phyloP scores from a whole-genome alignment of 2,329 filamentous ascomycete genomes.

The Diplodia intermedia region DNA sequence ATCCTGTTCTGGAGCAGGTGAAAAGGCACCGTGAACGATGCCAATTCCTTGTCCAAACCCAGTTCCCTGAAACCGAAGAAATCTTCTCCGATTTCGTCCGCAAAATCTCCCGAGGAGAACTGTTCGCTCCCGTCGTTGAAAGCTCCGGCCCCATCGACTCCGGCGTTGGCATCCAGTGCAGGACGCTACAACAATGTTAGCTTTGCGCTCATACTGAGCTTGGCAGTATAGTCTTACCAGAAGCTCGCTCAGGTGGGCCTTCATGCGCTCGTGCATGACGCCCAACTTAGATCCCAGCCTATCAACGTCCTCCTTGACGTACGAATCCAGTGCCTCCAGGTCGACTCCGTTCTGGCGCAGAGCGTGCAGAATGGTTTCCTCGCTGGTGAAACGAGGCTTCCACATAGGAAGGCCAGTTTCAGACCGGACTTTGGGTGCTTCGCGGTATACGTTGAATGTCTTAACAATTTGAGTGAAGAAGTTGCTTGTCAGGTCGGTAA shows the following conservation, averaged over 20 bases:
- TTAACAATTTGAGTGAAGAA: conserved; percentile 86
- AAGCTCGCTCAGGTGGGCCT: conserved; percentile 88
- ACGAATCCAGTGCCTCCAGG: conserved; percentile 79
- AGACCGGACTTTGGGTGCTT: conserved; percentile 76
- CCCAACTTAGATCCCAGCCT: conserved; percentile 78
- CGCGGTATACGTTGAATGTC: conserved; percentile 81
- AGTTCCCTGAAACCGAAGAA: conserved; percentile 99
- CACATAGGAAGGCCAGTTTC: conserved; percentile 53
- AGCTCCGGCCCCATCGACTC: conserved; percentile 82
- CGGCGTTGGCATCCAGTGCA: conserved; percentile 76
- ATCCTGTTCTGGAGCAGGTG: conserved; percentile 93
- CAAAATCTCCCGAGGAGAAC: conserved; percentile 95
- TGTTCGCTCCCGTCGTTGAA: conserved; percentile 98
- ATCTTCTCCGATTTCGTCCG: conserved; percentile 96
- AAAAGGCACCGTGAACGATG: conserved; percentile 87
- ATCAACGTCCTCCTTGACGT: conserved; percentile 94
- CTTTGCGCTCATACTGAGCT: neutral
- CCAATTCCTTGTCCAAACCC: conserved; percentile 86
- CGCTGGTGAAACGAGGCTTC: conserved; percentile 75
- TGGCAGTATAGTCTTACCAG: conserved; percentile 56
- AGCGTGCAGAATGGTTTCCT: conserved; percentile 87
- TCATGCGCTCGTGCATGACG: conserved; percentile 93
- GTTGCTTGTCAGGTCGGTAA: conserved; percentile 87
- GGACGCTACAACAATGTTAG: conserved; percentile 64
- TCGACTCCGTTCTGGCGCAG: conserved; percentile 85